A percentile compares a stretch with the other conserved stretches of the same genome.
Conservation (phyloP, 176 grass and related monocot genomes). For the Eremochloa ophiuroides region DNA sequence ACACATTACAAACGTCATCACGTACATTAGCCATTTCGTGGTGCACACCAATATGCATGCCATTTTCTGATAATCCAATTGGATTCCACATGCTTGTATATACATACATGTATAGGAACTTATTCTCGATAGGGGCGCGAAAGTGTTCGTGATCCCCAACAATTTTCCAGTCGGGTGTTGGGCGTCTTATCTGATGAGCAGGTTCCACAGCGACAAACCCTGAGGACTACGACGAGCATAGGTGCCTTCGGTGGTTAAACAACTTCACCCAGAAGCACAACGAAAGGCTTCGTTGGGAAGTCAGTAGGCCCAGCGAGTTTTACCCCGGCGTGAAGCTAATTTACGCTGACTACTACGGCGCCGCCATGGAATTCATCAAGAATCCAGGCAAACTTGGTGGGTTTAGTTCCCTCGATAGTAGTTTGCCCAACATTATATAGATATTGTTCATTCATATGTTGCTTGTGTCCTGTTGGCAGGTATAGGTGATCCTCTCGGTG, state of each 20-base stretch:
- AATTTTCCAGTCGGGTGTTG: not conserved
- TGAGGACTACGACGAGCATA: not conserved
- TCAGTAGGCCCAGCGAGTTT: not conserved
- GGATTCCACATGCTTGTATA: not conserved
- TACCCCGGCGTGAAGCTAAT: conserved; percentile 32
- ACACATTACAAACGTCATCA: not conserved
- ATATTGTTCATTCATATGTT: not conserved
- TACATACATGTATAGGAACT: not conserved
- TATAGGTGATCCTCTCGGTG: conserved; percentile 14
- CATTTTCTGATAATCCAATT: not conserved
- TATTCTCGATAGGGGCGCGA: not conserved
- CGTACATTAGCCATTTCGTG: not conserved
- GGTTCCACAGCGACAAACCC: not conserved
- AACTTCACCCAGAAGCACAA: not conserved
- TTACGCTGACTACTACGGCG: conserved; percentile 38
- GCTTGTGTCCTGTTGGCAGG: not conserved
- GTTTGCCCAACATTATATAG: not conserved
- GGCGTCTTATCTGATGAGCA: not conserved
- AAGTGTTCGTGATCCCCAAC: not conserved
- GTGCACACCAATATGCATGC: not conserved
- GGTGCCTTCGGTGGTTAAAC: not conserved
- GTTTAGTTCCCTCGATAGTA: not conserved
- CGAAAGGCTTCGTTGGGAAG: not conserved
- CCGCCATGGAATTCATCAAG: conserved; percentile 15
- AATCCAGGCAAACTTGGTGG: conserved; percentile 1